A percentile compares a stretch with the other conserved stretches of the same genome.
These are phyloP conservation scores for Gyrodon lividus DNA, from an alignment of 768 basidiomycete species.

Conservation along the genomic window DNA sequence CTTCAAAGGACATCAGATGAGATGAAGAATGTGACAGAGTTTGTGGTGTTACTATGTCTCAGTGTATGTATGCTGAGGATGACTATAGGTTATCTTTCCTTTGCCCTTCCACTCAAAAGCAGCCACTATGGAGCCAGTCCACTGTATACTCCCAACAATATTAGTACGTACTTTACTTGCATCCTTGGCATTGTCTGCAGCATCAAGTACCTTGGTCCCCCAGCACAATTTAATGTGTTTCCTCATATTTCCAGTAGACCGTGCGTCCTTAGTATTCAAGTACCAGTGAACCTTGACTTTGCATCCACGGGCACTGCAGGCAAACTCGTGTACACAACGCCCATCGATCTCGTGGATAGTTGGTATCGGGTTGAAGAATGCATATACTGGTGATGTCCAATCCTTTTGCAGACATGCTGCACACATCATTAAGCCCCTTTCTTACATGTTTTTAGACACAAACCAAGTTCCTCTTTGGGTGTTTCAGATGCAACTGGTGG, in stretches of 20 bases:
- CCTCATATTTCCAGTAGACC: slow-evolving; percentile 31
- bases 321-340: slow-evolving; percentile 21
- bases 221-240: slow-evolving; percentile 31
- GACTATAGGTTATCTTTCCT: slow-evolving; percentile 30
- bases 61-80: slow-evolving; percentile 19
- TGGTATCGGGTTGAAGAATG: slow-evolving; percentile 22
- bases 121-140: slow-evolving; percentile 22
- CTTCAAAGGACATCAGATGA: neutral
- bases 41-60: slow-evolving; percentile 19
- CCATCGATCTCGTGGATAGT: slow-evolving; percentile 18
- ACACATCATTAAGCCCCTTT: neutral
- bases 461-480: neutral
- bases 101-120: slow-evolving; percentile 28
- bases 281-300: slow-evolving; percentile 13
- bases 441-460: neutral
- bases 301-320: slow-evolving; percentile 21
- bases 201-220: slow-evolving; percentile 26
- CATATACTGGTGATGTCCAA: slow-evolving; percentile 29
- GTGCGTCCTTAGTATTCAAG: slow-evolving; percentile 23
- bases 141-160: slow-evolving; percentile 26
- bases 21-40: neutral
- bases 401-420: slow-evolving; percentile 20
- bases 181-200: neutral
- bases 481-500: neutral
- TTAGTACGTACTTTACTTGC: neutral